A percentile compares a stretch with the other conserved stretches of the same genome.
phyloP scores from a whole-genome alignment of 192 early-diverging fungal species.

The Spinellus fusiger region DNA sequence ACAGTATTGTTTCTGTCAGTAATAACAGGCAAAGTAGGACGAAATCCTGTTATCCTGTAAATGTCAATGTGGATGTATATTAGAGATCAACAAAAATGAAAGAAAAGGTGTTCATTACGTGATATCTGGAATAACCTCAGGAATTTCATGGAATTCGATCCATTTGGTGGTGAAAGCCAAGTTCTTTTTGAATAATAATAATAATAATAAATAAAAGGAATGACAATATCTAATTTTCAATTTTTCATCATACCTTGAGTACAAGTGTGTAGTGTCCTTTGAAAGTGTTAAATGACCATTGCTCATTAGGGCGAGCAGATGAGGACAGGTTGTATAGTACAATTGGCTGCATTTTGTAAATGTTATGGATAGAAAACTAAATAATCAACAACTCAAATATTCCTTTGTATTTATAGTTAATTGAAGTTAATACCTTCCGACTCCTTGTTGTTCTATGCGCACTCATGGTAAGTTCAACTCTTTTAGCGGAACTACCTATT shows the following conservation, averaged over 20 bases:
- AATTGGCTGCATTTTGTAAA: conserved; percentile 18
- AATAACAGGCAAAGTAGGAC: conserved; percentile 39
- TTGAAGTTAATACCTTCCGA: too few species aligned
- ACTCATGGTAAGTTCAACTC: too few species aligned
- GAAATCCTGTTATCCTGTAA: conserved; percentile 5
- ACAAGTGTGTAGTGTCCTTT: conserved; percentile 16
- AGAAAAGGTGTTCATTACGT: conserved; percentile 18
- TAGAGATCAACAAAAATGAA: too few species aligned
- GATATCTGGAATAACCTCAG: too few species aligned
- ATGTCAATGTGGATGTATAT: too few species aligned
- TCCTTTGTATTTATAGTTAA: too few species aligned
- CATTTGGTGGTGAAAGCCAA: too few species aligned
- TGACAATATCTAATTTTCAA: background rate
- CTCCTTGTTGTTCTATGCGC: too few species aligned
- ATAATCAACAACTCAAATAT: too few species aligned
- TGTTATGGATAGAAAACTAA: too few species aligned
- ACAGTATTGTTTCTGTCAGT: conserved; percentile 10
- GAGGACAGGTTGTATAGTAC: conserved; percentile 11
- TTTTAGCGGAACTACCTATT: too few species aligned
- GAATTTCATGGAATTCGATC: too few species aligned
- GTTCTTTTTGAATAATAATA: background rate
- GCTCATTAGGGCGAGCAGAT: background rate
- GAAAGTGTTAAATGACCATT: conserved; percentile 24
- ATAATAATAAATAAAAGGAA: background rate
- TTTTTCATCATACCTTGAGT: conserved; percentile 13